Evolutionary conservation across 345 rosid species (phyloP), one percentile per base, ranked within the genome.

Genomic region (Hypericum perforatum): DNA sequence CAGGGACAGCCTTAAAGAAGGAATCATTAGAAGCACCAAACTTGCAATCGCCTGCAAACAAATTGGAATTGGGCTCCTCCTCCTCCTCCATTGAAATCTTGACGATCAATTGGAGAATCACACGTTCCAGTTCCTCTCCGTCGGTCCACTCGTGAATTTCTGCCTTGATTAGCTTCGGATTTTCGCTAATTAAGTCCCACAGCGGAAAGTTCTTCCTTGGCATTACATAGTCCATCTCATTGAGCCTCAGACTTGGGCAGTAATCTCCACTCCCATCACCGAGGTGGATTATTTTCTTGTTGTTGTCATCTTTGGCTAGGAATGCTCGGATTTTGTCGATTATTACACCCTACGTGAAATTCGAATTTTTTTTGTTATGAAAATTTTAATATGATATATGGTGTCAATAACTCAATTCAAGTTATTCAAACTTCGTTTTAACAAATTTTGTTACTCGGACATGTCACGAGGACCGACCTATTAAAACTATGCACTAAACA

Each of bases 181-280:
- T 64, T 38, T 7, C 29, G 53, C 14, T 39, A 9, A 71, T 55
- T 5, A 54, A 39, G 0, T 62, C 68, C 61, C 63, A 62, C 3
- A 63, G 29, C 6, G 69, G 72, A 22, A 43, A 66, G 37, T 63
- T 65, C 42, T 59, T 63, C 63, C 69, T 57, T 6, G 64, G 59
- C 73, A 60, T 56, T 13, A 57, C 42, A 10, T 51, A 11, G 9
- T 68, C 69, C 47, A 38, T 45, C 38, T 60, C 54, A 11, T 6
- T 36, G 7, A 60, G 73, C 42, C 41, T 62, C 55, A 62, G 42
- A 16, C 62, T 55, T 0, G 70, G 52, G 13, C 68, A 71, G 46
- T 14, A 54, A 50, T 66, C 62, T 11, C 54, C 58, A 14, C 10
- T 52, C 45, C 75, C 68, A 37, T 62, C 65, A 0, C 62, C 68